Conservation (phyloP, 1,139 yeast species). For the Zhuliangozyma parablackwelliae region DNA sequence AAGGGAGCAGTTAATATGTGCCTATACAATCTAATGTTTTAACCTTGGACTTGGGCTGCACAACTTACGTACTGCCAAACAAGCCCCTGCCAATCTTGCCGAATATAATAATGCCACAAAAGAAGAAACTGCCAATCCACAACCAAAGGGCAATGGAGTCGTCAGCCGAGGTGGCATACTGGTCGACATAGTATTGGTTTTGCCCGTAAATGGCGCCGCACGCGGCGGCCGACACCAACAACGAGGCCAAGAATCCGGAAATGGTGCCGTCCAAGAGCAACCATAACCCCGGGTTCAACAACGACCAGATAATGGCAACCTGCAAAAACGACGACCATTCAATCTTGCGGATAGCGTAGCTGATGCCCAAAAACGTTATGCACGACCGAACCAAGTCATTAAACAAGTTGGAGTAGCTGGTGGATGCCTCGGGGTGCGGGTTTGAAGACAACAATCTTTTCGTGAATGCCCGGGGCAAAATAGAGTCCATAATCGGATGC, state of each 20-base stretch:
- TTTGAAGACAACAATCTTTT: conserved; percentile 26
- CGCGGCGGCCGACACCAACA: conserved; percentile 36
- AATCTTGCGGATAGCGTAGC: conserved; percentile 76
- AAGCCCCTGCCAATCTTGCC: conserved; percentile 68
- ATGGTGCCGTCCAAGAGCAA: conserved; percentile 70
- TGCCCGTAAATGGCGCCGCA: conserved; percentile 34
- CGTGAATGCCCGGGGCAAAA: conserved; percentile 34
- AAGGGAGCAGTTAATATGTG: background rate
- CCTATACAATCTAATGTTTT: no score
- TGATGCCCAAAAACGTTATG: conserved; percentile 77
- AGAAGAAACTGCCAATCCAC: conserved; percentile 60
- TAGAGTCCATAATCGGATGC: conserved; percentile 57
- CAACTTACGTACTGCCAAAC: conserved; percentile 14
- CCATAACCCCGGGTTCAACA: conserved; percentile 80
- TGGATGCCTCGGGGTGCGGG: conserved; percentile 26
- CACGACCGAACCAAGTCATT: conserved; percentile 51
- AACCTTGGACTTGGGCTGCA: no score
- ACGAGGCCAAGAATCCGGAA: conserved; percentile 55
- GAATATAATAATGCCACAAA: conserved; percentile 63
- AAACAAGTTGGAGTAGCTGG: conserved; percentile 23
- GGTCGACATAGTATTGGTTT: conserved; percentile 18
- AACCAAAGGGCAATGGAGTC: conserved; percentile 39
- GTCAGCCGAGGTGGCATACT: conserved; percentile 12
- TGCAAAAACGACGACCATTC: conserved; percentile 78
- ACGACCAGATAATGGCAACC: conserved; percentile 70